Percentiles rank a stretch among this genome's conserved stretches.
Evolutionary conservation across 495 filamentous ascomycete genomes (phyloP).

Genomic region (Lophiotrema nucula): DNA sequence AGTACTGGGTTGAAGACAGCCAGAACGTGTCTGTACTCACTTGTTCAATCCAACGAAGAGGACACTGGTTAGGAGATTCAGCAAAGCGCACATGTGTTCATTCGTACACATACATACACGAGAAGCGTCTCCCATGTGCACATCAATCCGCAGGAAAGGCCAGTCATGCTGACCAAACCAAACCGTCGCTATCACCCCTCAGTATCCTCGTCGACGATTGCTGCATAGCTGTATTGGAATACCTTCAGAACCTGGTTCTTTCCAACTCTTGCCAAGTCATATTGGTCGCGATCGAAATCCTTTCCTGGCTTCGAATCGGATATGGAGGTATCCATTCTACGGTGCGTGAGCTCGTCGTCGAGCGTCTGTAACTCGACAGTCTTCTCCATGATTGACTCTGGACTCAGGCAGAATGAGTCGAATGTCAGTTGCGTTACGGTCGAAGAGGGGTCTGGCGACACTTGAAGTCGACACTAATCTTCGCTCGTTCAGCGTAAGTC

Average conservation of each 20-base stretch:
- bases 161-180: conserved; percentile 28
- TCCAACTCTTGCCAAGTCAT: conserved; percentile 21
- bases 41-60: conserved; percentile 20
- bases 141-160: conserved; percentile 26
- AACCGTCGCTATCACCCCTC: conserved; percentile 14
- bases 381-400: conserved; percentile 30
- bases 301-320: conserved; percentile 5
- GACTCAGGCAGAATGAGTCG: too few relatives aligned
- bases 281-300: conserved; percentile 23
- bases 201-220: neutral
- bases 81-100: too few relatives aligned
- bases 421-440: too few relatives aligned
- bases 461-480: too few relatives aligned
- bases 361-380: conserved; percentile 17
- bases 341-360: conserved; percentile 16
- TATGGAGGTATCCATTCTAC: neutral
- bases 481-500: too few relatives aligned
- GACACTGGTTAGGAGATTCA: too few relatives aligned
- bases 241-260: conserved; percentile 26
- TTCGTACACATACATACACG: conserved; percentile 13
- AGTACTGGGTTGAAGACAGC: neutral
- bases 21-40: too few relatives aligned
- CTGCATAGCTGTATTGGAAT: neutral
- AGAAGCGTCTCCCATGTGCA: conserved; percentile 28
- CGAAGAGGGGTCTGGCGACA: too few relatives aligned